phyloP scores from a whole-genome alignment of 192 early-diverging fungal genomes.

The Coemansia sp. region DNA sequence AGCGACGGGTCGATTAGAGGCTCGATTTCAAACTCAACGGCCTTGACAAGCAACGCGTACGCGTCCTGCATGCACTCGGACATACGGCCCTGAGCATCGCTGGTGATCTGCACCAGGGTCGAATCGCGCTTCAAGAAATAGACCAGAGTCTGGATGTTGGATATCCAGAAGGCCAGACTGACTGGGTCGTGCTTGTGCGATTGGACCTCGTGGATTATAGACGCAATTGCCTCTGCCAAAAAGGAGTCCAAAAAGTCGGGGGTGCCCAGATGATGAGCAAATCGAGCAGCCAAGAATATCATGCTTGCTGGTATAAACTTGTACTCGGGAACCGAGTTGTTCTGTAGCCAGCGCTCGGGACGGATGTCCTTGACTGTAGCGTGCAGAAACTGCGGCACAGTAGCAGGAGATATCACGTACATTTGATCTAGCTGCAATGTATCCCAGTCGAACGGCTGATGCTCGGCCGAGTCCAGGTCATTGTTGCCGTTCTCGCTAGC shows the following conservation, averaged over 20 bases:
- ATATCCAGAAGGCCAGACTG: conserved; percentile 78
- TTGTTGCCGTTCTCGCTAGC: conserved; percentile 47
- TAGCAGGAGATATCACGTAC: conserved; percentile 86
- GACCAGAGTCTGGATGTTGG: conserved; percentile 79
- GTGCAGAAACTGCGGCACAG: conserved; percentile 71
- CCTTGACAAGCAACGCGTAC: conserved; percentile 63
- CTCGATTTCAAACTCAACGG: conserved; percentile 66
- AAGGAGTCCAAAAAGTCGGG: conserved; percentile 73
- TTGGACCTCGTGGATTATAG: conserved; percentile 58
- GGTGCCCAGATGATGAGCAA: conserved; percentile 78
- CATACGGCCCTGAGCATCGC: conserved; percentile 73
- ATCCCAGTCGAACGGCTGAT: conserved; percentile 72
- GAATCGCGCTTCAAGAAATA: conserved; percentile 88
- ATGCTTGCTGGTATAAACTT: conserved; percentile 80
- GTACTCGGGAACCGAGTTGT: conserved; percentile 40
- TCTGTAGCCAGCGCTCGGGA: conserved; percentile 58
- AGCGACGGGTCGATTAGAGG: conserved; percentile 66
- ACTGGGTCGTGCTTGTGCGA: conserved; percentile 59
- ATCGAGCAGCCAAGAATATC: conserved; percentile 84
- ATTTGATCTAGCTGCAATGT: conserved; percentile 86
- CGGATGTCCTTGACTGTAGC: conserved; percentile 67
- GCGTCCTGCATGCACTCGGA: conserved; percentile 79
- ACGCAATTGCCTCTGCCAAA: conserved; percentile 57
- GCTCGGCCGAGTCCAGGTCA: conserved; percentile 12
- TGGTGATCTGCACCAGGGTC: conserved; percentile 67